phyloP scores from a whole-genome alignment of 2,329 filamentous ascomycete genomes.

The Penicillium sclerotiorum region DNA sequence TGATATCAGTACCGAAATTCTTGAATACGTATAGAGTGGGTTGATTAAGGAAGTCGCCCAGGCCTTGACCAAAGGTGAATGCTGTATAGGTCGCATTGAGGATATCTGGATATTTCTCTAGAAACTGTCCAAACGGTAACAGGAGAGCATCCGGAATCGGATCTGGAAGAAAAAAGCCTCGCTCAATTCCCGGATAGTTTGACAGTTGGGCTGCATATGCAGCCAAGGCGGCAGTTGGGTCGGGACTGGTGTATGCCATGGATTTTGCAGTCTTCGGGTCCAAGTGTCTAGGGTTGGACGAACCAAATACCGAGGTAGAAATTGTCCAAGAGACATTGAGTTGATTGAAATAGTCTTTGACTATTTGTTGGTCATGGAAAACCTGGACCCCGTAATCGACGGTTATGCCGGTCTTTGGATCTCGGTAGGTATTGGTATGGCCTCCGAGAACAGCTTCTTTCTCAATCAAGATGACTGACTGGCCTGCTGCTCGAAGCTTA shows the following conservation, averaged over 20 bases:
- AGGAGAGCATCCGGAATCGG: conserved; percentile 51
- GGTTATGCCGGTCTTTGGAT: conserved; percentile 17
- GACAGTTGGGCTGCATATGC: conserved; percentile 35
- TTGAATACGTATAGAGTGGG: conserved; percentile 22
- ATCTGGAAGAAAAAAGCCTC: conserved; percentile 40
- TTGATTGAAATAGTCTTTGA: conserved; percentile 31
- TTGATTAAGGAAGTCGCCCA: conserved; percentile 35
- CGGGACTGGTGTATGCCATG: conserved; percentile 13
- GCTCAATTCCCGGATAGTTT: conserved; percentile 13
- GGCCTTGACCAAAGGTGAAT: conserved; percentile 47
- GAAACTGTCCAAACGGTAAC: conserved; percentile 52
- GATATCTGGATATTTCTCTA: conserved; percentile 50
- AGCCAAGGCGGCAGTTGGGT: neutral
- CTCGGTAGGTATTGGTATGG: conserved; percentile 27
- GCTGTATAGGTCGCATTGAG: conserved; percentile 46
- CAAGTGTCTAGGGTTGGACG: conserved; percentile 17
- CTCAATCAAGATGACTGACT: conserved; percentile 35
- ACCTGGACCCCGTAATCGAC: conserved; percentile 37
- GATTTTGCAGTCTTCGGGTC: conserved; percentile 34
- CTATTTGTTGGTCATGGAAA: conserved; percentile 36
- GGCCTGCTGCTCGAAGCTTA: conserved; percentile 29
- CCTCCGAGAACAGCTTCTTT: conserved; percentile 27
- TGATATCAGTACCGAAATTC: conserved; percentile 13
- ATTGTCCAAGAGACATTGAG: conserved; percentile 27
- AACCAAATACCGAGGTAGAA: conserved; percentile 8